Base-by-base conservation (phyloP, 805 yeast species). In the Yarrowia sp. region DNA sequence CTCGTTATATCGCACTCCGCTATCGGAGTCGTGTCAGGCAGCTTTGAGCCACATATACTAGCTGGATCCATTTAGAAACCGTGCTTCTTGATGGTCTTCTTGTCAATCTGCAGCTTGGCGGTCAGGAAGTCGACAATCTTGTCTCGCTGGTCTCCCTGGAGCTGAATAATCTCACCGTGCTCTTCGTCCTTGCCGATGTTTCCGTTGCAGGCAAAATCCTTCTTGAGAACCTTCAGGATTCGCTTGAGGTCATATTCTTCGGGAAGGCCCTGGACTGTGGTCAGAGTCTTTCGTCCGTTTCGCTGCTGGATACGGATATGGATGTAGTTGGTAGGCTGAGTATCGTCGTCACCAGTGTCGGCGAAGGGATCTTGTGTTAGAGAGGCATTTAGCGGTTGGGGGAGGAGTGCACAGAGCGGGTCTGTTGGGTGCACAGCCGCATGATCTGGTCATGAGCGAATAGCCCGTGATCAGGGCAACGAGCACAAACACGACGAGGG, bases 321-420 rank as follows among this genome's bases (percentile, higher is more conserved):
- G 78, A 93, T 90, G 80, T 92, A 90, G 81, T 90, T 91, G 64
- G 96, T 85, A 73, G 96, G 88, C 80, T 93, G 93, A 70, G 96
- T 88, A 77, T 93, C 97, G 80, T 94, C 96, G 84, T 93, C 98
- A 82, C 97, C 98, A 80, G 97, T 92, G 79, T 93, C 99, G 86
- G 98, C 97, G 86, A 93, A 93, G 67, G 99, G 99, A 80, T 93
- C 97, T n/a, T 81, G 55, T 14, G 55, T 51, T 51, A 51, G 58
- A n/a, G 12, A 16, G 31, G 31, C 3, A 6, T 31, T 13, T 12
- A 12, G 27, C 18, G 44, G 12, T 21, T 2, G 27, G 19, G 2
- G 31, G 14, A 21, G 25, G 24, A 4, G 42, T 21, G 8, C n/a
- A 21, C 18, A 14, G 10, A 6, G 18, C 9, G 18, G 25, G 42